Base-by-base conservation (phyloP, 116 monocot genomes). In the Cymodocea nodosa region DNA sequence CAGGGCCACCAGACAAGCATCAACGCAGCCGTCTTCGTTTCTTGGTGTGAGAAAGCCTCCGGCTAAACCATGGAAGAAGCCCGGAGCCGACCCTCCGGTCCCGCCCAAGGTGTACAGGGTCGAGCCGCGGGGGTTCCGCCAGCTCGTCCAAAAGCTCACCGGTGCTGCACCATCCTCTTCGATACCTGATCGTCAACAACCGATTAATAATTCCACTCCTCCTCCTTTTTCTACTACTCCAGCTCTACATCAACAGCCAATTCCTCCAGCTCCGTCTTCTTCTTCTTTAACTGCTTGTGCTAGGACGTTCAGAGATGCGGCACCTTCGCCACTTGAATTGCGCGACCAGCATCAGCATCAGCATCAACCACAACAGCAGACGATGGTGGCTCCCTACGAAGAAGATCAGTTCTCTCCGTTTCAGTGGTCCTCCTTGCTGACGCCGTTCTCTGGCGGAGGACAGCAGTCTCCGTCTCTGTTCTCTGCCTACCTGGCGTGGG, bases 81-180 rank as follows among this genome's bases (percentile, higher is more conserved):
- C 74, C 0, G 69, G 70, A 22, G 14, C 8, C 15, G 79, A 71
- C 48, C 73, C 63, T 54, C 51, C 78, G 12, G n/a, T 61, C 63
- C 75, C 73, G 24, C 82, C 85, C 1, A 76, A 51, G 67, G 82
- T 85, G 5, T 89, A 89, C 82, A 69, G 63, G 2, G 80, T 89
- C 19, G 78, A 89, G 20, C 85, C 82, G 9, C 72, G 76, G 16
- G 80, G 74, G 4, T 89, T 89, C 71, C 75, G 85, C 9, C 63
- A 70, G 34, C 78, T 85, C 2, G 85, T 85, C 23, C 89, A 85
- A 72, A 66, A 39, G 37, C 80, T 85, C 49, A 85, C 89, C 15
- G 85, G 80, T 0, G 8, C 51, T 12, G 12, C 54, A 50, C 6
- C 73, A 10, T 23, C 20, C 4, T 23, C 6, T 19, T 18, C 20